These are phyloP conservation scores for Detonula confervacea DNA, from an alignment of 352 stramenopile genomes.

Conservation along the genomic window DNA sequence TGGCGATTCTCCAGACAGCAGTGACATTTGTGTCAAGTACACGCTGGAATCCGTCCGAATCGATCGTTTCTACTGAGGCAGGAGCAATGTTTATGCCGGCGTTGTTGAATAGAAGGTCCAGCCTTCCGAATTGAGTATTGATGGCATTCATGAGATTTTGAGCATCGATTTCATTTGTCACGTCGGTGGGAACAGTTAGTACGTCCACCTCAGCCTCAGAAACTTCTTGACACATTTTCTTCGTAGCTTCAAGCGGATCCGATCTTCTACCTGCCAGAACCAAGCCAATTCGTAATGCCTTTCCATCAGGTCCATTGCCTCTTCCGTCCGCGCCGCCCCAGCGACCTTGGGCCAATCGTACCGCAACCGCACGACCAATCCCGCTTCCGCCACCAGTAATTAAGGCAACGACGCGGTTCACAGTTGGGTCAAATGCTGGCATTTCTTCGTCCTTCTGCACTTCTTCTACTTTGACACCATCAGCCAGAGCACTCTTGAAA, in stretches of 20 bases:
- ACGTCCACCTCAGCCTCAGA: constrained; percentile 27
- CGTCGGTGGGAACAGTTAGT: constrained; percentile 53
- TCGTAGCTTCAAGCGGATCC: constrained; percentile 46
- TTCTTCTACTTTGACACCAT: constrained; percentile 31
- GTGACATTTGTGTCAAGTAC: constrained; percentile 80
- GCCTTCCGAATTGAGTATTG: constrained; percentile 17
- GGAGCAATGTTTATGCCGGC: constrained; percentile 69
- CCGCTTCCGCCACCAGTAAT: constrained; percentile 62
- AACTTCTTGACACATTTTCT: constrained; percentile 30
- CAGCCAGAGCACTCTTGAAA: constrained; percentile 53
- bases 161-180: constrained; percentile 62
- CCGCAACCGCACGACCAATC: constrained; percentile 60
- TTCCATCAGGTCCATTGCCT: constrained; percentile 22
- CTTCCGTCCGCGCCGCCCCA: constrained; percentile 45
- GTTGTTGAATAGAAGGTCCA: constrained; percentile 84
- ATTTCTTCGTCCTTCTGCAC: neutral
- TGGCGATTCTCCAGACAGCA: constrained; percentile 72
- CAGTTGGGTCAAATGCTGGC: neutral
- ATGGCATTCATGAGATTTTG: constrained; percentile 26
- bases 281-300: constrained; percentile 28
- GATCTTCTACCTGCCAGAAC: constrained; percentile 53
- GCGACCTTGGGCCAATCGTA: constrained; percentile 39
- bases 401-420: constrained; percentile 45
- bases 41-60: constrained; percentile 51
- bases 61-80: constrained; percentile 52